Conservation (phyloP, 2,329 filamentous ascomycete genomes). For the Berkeleyomyces rouxiae region DNA sequence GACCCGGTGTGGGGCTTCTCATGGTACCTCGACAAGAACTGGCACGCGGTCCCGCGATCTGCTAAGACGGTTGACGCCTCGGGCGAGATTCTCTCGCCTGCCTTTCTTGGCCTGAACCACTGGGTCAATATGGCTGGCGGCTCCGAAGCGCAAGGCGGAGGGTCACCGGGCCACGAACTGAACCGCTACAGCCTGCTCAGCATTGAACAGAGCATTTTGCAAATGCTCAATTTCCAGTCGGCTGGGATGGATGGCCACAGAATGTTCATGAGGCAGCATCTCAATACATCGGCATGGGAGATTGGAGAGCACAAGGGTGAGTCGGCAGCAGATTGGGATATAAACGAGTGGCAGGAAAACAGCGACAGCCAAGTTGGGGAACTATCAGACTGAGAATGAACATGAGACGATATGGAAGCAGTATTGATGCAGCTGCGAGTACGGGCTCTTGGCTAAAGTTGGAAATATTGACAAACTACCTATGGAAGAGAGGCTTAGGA, state of each 20-base stretch:
- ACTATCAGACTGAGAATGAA: background rate
- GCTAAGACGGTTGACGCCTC: background rate
- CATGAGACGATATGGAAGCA: background rate
- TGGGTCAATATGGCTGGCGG: background rate
- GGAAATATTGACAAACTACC: background rate
- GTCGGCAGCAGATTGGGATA: background rate
- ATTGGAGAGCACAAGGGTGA: background rate
- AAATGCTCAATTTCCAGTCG: background rate
- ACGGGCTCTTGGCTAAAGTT: background rate
- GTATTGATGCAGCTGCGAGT: background rate
- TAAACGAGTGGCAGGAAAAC: background rate
- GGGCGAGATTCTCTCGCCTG: background rate
- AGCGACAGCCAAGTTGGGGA: background rate
- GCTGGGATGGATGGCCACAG: background rate
- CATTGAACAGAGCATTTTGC: constrained; percentile 4
- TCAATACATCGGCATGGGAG: background rate
- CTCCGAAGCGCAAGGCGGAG: background rate
- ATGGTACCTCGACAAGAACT: constrained; percentile 1
- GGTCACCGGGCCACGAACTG: background rate
- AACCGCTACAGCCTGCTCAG: background rate
- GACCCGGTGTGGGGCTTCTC: background rate
- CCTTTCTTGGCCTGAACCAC: background rate
- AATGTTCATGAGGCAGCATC: background rate
- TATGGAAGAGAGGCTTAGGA: background rate
- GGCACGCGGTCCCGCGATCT: background rate